A percentile compares a stretch with the other conserved stretches of the same genome.
phyloP scores from a whole-genome alignment of 768 basidiomycete genomes.

The Podaxis rugospora region DNA sequence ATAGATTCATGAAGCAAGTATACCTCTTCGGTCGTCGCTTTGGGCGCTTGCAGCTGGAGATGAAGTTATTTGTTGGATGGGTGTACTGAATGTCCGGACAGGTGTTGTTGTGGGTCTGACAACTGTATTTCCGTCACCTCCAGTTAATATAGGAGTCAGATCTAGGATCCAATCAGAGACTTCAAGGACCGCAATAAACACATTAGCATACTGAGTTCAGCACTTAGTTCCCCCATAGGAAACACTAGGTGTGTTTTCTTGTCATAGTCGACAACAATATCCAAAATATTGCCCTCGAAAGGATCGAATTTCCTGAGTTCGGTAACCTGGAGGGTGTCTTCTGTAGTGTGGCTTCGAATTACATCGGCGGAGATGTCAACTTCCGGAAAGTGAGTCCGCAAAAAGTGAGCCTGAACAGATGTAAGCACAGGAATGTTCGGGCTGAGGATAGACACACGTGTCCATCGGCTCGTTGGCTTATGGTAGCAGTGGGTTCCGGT shows the following conservation, averaged over 20 bases:
- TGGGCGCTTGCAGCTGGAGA: slow-evolving; percentile 14
- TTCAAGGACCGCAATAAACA: not conserved
- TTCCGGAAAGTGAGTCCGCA: slow-evolving; percentile 69
- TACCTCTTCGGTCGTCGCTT: not conserved
- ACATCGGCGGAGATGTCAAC: slow-evolving; percentile 70
- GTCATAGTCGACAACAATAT: slow-evolving; percentile 26
- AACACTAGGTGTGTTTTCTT: slow-evolving; percentile 36
- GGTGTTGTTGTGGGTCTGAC: slow-evolving; percentile 40
- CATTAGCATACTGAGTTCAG: slow-evolving; percentile 53
- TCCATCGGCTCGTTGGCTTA: slow-evolving; percentile 57
- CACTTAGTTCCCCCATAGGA: slow-evolving; percentile 57
- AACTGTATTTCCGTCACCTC: slow-evolving; percentile 19
- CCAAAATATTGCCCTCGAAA: slow-evolving; percentile 49
- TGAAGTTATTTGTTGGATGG: slow-evolving; percentile 61
- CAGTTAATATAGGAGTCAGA: slow-evolving; percentile 37
- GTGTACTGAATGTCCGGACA: slow-evolving; percentile 51
- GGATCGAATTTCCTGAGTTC: slow-evolving; percentile 50
- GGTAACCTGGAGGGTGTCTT: slow-evolving; percentile 33
- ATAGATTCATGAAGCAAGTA: not conserved
- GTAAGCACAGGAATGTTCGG: not conserved
- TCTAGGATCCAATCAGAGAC: slow-evolving; percentile 30
- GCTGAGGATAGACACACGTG: slow-evolving; percentile 41
- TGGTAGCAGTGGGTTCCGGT: slow-evolving; percentile 24
- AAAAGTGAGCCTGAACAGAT: slow-evolving; percentile 55
- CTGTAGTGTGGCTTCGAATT: slow-evolving; percentile 49